Conservation (phyloP, 129 eudicot genomes). For the Pittosporum tobira region DNA sequence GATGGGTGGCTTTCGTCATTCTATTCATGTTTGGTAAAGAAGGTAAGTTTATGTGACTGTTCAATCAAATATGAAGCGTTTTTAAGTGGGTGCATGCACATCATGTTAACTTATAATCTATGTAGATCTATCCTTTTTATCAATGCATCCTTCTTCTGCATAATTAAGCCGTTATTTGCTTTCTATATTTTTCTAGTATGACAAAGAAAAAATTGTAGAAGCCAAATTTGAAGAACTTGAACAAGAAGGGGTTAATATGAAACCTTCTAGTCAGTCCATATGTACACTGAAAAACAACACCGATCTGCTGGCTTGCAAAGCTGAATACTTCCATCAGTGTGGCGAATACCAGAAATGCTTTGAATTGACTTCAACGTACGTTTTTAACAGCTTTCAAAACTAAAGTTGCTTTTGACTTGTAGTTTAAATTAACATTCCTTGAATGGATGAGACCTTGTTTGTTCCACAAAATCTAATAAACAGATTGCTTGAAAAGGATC, state of each 20-base stretch:
- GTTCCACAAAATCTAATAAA: constrained; percentile 4
- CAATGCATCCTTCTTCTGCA: not conserved
- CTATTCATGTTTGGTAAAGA: constrained; percentile 79
- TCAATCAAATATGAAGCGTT: not conserved
- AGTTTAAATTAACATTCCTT: not conserved
- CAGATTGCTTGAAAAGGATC: constrained; percentile 97
- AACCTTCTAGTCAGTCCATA: constrained; percentile 42
- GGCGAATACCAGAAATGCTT: constrained; percentile 98
- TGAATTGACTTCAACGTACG: constrained; percentile 82
- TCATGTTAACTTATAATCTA: not conserved
- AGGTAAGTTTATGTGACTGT: constrained; percentile 37
- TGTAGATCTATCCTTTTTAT: not conserved
- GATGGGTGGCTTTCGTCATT: constrained; percentile 91
- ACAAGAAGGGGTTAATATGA: constrained; percentile 43
- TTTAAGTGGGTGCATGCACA: not conserved
- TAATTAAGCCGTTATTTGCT: constrained; percentile 3
- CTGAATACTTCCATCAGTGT: constrained; percentile 93
- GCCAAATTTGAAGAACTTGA: constrained; percentile 76
- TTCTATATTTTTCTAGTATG: constrained; percentile 42
- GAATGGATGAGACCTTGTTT: constrained; percentile 1
- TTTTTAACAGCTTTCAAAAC: constrained; percentile 9
- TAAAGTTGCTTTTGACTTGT: not conserved
- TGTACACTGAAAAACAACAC: constrained; percentile 82
- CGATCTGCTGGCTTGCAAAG: constrained; percentile 95
- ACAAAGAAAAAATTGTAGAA: constrained; percentile 66